Percentiles rank a stretch among this genome's conserved stretches.
Conservation (phyloP, 345 rosid species). For the Lepidium sativum region DNA sequence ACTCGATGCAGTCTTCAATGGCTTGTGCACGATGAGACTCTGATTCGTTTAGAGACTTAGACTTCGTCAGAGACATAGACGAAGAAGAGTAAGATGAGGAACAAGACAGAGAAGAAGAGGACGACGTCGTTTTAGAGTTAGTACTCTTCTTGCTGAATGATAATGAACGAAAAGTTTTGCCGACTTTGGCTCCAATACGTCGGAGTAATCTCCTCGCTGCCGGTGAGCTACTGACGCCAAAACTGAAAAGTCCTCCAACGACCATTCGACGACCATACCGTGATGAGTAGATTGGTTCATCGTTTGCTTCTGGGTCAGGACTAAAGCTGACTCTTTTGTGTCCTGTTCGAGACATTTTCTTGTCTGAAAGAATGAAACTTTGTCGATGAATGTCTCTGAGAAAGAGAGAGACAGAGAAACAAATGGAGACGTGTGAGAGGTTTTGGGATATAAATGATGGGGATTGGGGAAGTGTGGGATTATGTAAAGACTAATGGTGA, state of each 20-base stretch:
- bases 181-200: conserved; percentile 44
- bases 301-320: conserved; percentile 33
- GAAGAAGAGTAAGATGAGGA: conserved; percentile 37
- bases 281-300: conserved; percentile 17
- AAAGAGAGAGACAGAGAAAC: background rate
- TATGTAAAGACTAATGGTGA: background rate
- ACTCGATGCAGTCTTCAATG: conserved; percentile 82
- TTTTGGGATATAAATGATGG: background rate
- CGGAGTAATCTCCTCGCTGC: conserved; percentile 32
- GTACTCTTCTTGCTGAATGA: conserved; percentile 29
- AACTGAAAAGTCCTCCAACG: conserved; percentile 33
- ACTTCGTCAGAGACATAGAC: conserved; percentile 35
- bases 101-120: conserved; percentile 20
- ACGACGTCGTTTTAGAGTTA: background rate
- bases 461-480: conserved; percentile 5
- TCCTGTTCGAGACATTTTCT: conserved; percentile 48
- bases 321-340: conserved; percentile 63
- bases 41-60: conserved; percentile 55
- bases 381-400: background rate
- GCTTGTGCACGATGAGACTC: conserved; percentile 87
- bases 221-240: conserved; percentile 17
- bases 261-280: conserved; percentile 27
- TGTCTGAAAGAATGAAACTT: conserved; percentile 12
- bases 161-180: conserved; percentile 38
- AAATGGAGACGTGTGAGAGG: conserved; percentile 22